These are phyloP conservation scores for Strobilomyces confusus DNA, from an alignment of 768 basidiomycete genomes.

Conservation along the genomic window DNA sequence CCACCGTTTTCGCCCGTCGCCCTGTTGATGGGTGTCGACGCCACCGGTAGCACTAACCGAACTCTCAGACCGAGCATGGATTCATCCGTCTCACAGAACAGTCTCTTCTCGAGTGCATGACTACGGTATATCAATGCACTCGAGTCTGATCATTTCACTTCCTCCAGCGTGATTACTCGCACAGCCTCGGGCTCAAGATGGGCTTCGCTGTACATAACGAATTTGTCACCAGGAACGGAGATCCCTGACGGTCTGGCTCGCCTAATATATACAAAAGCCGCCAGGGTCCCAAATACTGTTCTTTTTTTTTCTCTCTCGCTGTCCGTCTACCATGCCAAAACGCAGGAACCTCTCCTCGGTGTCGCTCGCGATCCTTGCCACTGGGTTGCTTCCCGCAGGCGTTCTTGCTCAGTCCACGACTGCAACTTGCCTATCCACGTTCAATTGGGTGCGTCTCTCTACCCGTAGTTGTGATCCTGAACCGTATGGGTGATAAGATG, in stretches of 20 bases:
- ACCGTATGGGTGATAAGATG: slow-evolving; percentile 19
- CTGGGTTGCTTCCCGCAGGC: slow-evolving; percentile 13
- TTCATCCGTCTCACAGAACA: not conserved
- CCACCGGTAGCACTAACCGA: too few relatives aligned
- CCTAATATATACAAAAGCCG: not conserved
- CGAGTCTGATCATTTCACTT: not conserved
- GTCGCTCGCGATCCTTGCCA: slow-evolving; percentile 16
- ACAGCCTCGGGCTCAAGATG: not conserved
- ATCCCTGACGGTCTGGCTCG: not conserved
- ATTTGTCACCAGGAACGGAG: not conserved
- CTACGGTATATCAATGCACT: too few relatives aligned
- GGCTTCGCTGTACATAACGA: not conserved
- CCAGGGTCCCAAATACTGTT: not conserved
- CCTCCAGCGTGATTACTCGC: too few relatives aligned
- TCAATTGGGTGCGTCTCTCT: slow-evolving; percentile 25
- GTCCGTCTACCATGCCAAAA: slow-evolving; percentile 8
- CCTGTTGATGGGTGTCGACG: too few relatives aligned
- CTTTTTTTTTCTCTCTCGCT: not conserved
- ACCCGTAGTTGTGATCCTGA: not conserved
- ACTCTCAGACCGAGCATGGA: not conserved
- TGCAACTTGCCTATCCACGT: slow-evolving; percentile 20
- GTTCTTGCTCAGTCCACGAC: slow-evolving; percentile 22
- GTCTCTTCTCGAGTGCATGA: not conserved
- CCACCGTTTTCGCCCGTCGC: too few relatives aligned
- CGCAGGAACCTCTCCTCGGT: slow-evolving; percentile 5